Evolutionary conservation across 2,329 filamentous ascomycete species (phyloP).

Genomic region (Aspergillus sp.): DNA sequence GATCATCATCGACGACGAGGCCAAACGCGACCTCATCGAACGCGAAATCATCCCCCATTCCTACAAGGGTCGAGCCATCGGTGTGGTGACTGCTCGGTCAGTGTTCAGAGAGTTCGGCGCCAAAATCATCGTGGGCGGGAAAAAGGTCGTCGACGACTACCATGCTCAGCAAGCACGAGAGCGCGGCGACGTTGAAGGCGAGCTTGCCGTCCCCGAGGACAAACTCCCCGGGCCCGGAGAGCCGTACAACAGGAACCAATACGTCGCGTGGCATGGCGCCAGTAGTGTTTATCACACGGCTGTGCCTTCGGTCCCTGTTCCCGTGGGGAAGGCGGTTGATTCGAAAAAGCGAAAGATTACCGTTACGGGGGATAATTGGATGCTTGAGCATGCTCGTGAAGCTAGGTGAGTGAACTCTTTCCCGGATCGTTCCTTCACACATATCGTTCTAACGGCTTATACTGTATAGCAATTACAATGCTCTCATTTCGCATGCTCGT

Average conservation of each 20-base stretch:
- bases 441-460: slow-evolving; percentile 9
- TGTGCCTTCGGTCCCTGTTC: slow-evolving; percentile 71
- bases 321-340: slow-evolving; percentile 70
- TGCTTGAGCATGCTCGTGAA: slow-evolving; percentile 88
- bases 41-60: slow-evolving; percentile 94
- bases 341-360: slow-evolving; percentile 82
- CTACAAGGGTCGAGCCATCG: slow-evolving; percentile 97
- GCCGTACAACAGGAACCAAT: slow-evolving; percentile 98
- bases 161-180: slow-evolving; percentile 72
- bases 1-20: slow-evolving; percentile 96
- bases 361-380: slow-evolving; percentile 94
- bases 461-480: slow-evolving; percentile 73
- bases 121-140: slow-evolving; percentile 88
- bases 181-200: slow-evolving; percentile 80
- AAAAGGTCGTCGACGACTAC: slow-evolving; percentile 85
- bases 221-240: slow-evolving; percentile 71
- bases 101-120: slow-evolving; percentile 97
- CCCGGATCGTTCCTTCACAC: neutral
- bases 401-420: slow-evolving; percentile 65
- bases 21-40: slow-evolving; percentile 94
- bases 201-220: slow-evolving; percentile 88
- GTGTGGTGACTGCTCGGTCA: slow-evolving; percentile 91
- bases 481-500: slow-evolving; percentile 67
- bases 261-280: slow-evolving; percentile 96
- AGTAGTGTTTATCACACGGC: slow-evolving; percentile 92